Conservation (phyloP, 805 yeast genomes). For the Suhomyces prunicola region DNA sequence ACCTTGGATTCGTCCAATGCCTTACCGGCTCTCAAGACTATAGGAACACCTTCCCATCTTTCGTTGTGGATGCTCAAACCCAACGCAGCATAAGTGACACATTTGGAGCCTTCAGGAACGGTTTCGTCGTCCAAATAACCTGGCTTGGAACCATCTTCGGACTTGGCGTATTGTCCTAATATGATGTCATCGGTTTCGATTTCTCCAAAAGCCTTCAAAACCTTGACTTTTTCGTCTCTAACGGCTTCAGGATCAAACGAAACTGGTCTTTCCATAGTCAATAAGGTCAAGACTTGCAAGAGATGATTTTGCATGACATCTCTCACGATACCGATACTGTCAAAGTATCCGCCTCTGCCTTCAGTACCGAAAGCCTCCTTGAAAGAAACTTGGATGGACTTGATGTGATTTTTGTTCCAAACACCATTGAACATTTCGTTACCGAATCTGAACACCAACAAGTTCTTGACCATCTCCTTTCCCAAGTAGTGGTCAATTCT, state of each 20-base stretch:
- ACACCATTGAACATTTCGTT: constrained; percentile 83
- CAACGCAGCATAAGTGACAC: constrained; percentile 90
- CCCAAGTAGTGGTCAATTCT: constrained; percentile 98
- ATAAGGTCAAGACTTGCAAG: constrained; percentile 83
- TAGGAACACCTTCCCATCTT: constrained; percentile 98
- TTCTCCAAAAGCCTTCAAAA: constrained; percentile 74
- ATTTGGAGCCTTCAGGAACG: constrained; percentile 74
- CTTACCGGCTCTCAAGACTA: constrained; percentile 94
- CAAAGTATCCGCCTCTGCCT: constrained; percentile 98
- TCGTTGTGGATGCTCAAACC: constrained; percentile 79
- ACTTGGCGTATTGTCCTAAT: constrained; percentile 82
- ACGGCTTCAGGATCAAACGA: constrained; percentile 90
- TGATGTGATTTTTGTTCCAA: constrained; percentile 81
- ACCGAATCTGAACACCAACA: constrained; percentile 85
- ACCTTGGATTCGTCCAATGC: constrained; percentile 95
- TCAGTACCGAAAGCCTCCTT: constrained; percentile 99
- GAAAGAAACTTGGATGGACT: constrained; percentile 82
- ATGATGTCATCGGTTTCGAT: constrained; percentile 65
- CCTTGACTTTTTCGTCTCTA: constrained; percentile 94
- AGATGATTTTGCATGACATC: constrained; percentile 98
- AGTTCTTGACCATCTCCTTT: constrained; percentile 95
- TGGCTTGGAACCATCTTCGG: constrained; percentile 87
- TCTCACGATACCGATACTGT: constrained; percentile 89
- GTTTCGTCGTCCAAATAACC: constrained; percentile 90
- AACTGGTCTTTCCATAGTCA: constrained; percentile 94